These are phyloP conservation scores for Pichia sp. DNA, from an alignment of 1,139 yeast species.

Conservation along the genomic window DNA sequence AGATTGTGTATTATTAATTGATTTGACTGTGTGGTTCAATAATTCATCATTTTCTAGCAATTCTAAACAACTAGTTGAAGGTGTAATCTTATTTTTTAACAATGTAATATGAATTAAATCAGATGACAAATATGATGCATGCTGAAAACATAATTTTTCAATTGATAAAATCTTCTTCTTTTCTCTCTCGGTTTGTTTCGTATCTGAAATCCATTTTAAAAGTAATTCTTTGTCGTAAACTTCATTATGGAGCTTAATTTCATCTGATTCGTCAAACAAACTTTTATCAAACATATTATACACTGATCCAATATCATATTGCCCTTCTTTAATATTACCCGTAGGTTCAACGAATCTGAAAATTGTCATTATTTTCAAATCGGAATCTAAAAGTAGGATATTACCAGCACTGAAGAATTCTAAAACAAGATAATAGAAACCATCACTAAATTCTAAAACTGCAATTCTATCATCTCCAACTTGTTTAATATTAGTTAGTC, in stretches of 20 bases:
- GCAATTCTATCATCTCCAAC: slow-evolving; percentile 73
- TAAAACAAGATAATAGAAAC: slow-evolving; percentile 66
- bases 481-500: slow-evolving; percentile 68
- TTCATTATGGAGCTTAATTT: slow-evolving; percentile 12
- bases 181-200: slow-evolving; percentile 26
- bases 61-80: slow-evolving; percentile 26
- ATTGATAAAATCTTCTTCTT: slow-evolving; percentile 51
- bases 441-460: slow-evolving; percentile 78
- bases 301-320: slow-evolving; percentile 66
- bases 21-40: slow-evolving; percentile 32
- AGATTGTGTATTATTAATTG: slow-evolving; percentile 45
- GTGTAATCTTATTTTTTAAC: slow-evolving; percentile 38
- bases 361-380: slow-evolving; percentile 61
- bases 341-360: slow-evolving; percentile 60
- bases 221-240: slow-evolving; percentile 35
- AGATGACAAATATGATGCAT: slow-evolving; percentile 69
- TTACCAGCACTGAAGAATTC: slow-evolving; percentile 97
- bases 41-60: slow-evolving; percentile 22
- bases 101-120: slow-evolving; percentile 64
- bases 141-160: slow-evolving; percentile 63
- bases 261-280: slow-evolving; percentile 35
- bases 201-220: slow-evolving; percentile 40
- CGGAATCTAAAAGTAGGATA: slow-evolving; percentile 66
- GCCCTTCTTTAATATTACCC: slow-evolving; percentile 49
- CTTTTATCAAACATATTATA: slow-evolving; percentile 55